Base-by-base conservation (phyloP, 2,329 filamentous ascomycete species). In the Calonectria fujianensis region DNA sequence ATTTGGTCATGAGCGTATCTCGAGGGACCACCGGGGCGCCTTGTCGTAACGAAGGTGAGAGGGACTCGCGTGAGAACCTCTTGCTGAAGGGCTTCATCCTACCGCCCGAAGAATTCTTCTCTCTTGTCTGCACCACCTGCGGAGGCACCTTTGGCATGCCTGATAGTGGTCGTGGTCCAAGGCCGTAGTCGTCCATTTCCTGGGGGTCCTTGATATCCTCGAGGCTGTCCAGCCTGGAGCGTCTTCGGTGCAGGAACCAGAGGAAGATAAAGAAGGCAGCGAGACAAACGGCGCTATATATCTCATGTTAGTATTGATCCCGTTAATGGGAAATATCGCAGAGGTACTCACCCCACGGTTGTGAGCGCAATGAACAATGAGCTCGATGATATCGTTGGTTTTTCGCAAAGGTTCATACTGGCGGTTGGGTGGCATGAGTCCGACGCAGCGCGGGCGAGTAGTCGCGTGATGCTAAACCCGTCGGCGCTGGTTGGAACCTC, bases 111-210 rank as follows among this genome's bases (percentile, higher is more conserved):
- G 70, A 68, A 11, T 71, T 70, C 27, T 74, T 77, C 20, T 75
- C 74, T 10, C 73, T 57, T 27, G 64, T 70, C 10, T 74, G 70
- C 72, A 74, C 5, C 70, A 67, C n/a, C 67, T 78, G 48, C 18
- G 77, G 75, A 61, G 80, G 78, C 18, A 74, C 73, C 24, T 69
- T 73, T 0, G 80, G 80, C 69, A 80, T 63, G 16, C 68, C 37
- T 39, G 64, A 31, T 1, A 39, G 27, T n/a, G 73, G 68, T 27
- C 54, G 51, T 9, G 76, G 50, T 1, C 50, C 73, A 27, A 81
- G 69, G 31, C 80, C 80, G 29, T 82, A 82, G 59, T 82, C 80
- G 48, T 82, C 80, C 59, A 82, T 68, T 70, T 82, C 80, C 68
- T 82, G 78, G 27, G 74, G 14, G 29, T 73, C 74, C 50, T 82